Base-by-base conservation (phyloP, 2,329 filamentous ascomycete species). In the Aurifilum marmelostoma region DNA sequence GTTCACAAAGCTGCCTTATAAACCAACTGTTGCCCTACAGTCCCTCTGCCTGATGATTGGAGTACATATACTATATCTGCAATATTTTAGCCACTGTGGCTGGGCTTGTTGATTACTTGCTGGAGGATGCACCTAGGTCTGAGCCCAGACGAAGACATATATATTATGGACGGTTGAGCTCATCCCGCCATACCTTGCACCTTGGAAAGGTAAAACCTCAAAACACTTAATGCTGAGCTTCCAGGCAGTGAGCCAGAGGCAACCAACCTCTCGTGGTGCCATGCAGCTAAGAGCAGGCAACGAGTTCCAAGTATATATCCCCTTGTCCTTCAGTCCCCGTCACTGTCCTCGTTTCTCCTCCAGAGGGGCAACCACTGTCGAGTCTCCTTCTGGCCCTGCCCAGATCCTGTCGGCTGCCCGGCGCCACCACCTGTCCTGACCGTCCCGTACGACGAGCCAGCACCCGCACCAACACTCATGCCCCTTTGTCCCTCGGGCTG, bases 321-420 rank as follows among this genome's bases (percentile, higher is more conserved):
- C 12, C 27, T 7, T 5, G 34, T 8, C 34, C 52, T 24, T 29
- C 27, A 18, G 7, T 29, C 65, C 37, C 52, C 69, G 8, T 71
- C 69, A 29, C 63, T 63, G 5, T 67, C 69, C 50, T 71, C 69
- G 8, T 71, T 69, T 52, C 56, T 63, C 69, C 32, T 65, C 69
- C 69, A 71, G 29, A 71, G 69, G 24, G 69, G 69, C 54, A 69
- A 24, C 21, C 69, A 18, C 32, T 58, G 54, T 54, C 67, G 61
- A 29, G 34, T 14, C 6, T 39, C 62, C 61, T 50, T 52, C n/a
- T 24, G n/a, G 32, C 50, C 11, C 29, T 43, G 63, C n/a, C 43
- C 67, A 32, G 61, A 2, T 14, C 32, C n/a, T 12, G 37, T 29
- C n/a, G 37, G 37, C 29, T 21, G 41, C 47, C 9, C 59, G 14